These are phyloP conservation scores for Pichia cabralensis DNA, from an alignment of 805 yeast genomes.

Conservation along the genomic window DNA sequence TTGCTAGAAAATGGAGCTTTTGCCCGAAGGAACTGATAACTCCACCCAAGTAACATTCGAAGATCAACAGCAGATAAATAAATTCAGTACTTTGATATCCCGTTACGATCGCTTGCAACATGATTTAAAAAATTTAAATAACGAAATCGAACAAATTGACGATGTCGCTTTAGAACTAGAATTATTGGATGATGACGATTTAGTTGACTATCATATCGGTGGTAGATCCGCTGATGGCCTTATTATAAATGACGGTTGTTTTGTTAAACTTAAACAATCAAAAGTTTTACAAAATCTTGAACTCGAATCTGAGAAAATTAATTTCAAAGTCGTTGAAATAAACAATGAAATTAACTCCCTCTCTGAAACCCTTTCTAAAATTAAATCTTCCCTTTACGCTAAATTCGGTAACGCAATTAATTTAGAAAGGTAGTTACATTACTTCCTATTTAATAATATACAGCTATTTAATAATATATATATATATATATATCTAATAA, in stretches of 20 bases:
- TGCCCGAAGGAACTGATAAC: conserved; percentile 48
- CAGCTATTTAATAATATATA: too few species aligned
- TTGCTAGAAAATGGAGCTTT: conserved; percentile 18
- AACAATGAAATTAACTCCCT: conserved; percentile 40
- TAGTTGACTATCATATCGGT: conserved; percentile 70
- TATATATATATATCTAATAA: too few species aligned
- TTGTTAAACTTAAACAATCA: conserved; percentile 56
- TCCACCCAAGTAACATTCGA: conserved; percentile 61
- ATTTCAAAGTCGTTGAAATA: conserved; percentile 35
- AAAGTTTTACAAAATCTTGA: conserved; percentile 66
- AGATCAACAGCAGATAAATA: conserved; percentile 85
- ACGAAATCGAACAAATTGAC: conserved; percentile 80
- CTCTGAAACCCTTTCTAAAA: conserved; percentile 42
- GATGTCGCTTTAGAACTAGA: conserved; percentile 82
- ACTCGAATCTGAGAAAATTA: conserved; percentile 44
- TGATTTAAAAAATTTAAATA: conserved; percentile 37
- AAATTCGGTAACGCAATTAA: conserved; percentile 87
- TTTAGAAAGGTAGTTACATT: conserved; percentile 43
- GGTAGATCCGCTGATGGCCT: conserved; percentile 46
- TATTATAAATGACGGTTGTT: conserved; percentile 74
- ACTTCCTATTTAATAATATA: too few species aligned
- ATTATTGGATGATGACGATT: conserved; percentile 68
- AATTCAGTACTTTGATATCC: conserved; percentile 73
- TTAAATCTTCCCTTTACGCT: conserved; percentile 72
- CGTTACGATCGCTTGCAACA: conserved; percentile 51